A percentile compares a stretch with the other conserved stretches of the same genome.
These are phyloP conservation scores for Agastache rugosa DNA, from an alignment of 257 asterid genomes.

Conservation along the genomic window DNA sequence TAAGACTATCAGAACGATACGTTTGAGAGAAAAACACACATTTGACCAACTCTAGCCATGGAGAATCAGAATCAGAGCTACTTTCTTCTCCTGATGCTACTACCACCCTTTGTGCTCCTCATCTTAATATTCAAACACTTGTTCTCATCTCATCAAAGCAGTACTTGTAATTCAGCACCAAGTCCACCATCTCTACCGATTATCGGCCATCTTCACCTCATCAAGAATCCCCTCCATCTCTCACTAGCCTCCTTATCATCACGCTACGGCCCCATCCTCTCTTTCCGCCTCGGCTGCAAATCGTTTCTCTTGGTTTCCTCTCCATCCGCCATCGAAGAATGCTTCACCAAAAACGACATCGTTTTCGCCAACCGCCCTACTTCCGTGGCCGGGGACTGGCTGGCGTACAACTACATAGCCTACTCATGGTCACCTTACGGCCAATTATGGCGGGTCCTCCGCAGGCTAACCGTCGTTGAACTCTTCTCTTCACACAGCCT, in stretches of 20 bases:
- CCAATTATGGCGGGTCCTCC: conserved; percentile 51
- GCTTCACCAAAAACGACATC: conserved; percentile 60
- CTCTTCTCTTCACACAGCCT: conserved; percentile 52
- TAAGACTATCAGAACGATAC: too few species aligned
- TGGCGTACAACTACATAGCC: conserved; percentile 46
- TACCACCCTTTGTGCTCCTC: conserved; percentile 5
- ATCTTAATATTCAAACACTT: conserved; percentile 14
- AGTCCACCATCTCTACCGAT: conserved; percentile 56
- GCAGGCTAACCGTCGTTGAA: conserved; percentile 46
- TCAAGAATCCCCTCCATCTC: conserved; percentile 46
- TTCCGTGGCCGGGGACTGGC: conserved; percentile 41
- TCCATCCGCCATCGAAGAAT: conserved; percentile 58
- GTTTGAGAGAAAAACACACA: too few species aligned
- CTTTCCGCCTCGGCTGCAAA: conserved; percentile 50
- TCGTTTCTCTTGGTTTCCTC: conserved; percentile 53
- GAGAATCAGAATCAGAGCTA: conserved; percentile 24
- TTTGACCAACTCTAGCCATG: conserved; percentile 12
- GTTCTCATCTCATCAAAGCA: not conserved
- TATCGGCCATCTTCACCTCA: conserved; percentile 65
- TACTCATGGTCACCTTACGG: conserved; percentile 48
- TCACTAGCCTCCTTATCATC: conserved; percentile 42
- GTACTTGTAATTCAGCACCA: conserved; percentile 47
- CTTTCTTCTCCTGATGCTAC: conserved; percentile 13
- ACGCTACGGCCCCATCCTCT: conserved; percentile 52
- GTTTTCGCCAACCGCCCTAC: conserved; percentile 57